These are phyloP conservation scores for Telopea speciosissima DNA, from an alignment of 177 flowering plant species.

Conservation along the genomic window DNA sequence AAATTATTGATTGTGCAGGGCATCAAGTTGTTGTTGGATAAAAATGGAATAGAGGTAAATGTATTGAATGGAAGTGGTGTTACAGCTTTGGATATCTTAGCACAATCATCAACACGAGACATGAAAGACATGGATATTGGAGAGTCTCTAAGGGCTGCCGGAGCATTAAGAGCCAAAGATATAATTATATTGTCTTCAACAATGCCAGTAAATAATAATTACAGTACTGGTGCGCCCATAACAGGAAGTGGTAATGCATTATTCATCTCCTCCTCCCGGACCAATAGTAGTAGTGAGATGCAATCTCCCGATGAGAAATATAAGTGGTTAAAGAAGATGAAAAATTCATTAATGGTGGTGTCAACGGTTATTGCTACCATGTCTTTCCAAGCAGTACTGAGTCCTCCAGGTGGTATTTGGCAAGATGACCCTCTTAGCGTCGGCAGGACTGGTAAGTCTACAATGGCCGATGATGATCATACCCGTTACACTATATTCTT, in stretches of 20 bases:
- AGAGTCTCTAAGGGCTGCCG: background rate
- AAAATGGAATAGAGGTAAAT: slow-evolving; percentile 14
- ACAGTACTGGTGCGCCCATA: too few relatives aligned
- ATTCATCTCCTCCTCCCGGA: background rate
- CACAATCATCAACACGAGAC: slow-evolving; percentile 17
- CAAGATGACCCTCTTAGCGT: too few relatives aligned
- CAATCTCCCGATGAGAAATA: background rate
- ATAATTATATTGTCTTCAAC: too few relatives aligned
- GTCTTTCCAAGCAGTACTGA: slow-evolving; percentile 29
- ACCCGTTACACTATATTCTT: background rate
- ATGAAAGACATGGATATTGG: slow-evolving; percentile 17
- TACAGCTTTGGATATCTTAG: slow-evolving; percentile 24
- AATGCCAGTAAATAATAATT: too few relatives aligned
- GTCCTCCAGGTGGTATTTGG: slow-evolving; percentile 32
- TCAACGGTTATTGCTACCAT: slow-evolving; percentile 23
- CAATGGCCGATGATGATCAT: background rate
- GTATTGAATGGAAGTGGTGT: slow-evolving; percentile 9
- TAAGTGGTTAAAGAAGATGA: slow-evolving; percentile 12
- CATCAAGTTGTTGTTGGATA: slow-evolving; percentile 2
- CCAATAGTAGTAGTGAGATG: background rate
- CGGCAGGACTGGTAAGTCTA: background rate
- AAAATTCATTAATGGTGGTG: slow-evolving; percentile 22
- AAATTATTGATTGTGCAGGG: too few relatives aligned
- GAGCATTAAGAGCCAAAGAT: too few relatives aligned
- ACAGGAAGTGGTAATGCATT: too few relatives aligned